Base-by-base conservation (phyloP, 371 early-diverging fungal genomes). In the Circinella minor region DNA sequence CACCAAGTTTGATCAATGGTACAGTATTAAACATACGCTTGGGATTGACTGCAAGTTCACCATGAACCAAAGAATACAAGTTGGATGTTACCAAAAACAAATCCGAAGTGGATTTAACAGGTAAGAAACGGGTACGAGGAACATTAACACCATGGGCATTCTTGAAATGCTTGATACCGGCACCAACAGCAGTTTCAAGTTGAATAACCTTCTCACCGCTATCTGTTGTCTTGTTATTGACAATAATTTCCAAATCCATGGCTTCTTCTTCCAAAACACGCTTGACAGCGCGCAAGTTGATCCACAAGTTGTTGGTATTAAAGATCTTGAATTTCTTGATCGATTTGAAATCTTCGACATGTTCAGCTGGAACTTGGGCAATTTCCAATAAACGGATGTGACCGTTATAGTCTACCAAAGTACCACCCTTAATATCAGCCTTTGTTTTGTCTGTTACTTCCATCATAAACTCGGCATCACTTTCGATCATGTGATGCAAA, bases 231-330 rank as follows among this genome's bases (percentile, higher is more conserved):
- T 99, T 99, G 84, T 93, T 79, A 88, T 99, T 99, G 66, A 96
- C 96, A 82, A 99, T 99, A 74, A 99, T 94, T 72, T 99, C 99
- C 72, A 99, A 82, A 69, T 92, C 90, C 73, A 99, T 83, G 67
- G 87, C 89, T 61, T 89, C 85, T 67, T 93, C 86, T 65, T 94
- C 92, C 64, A 99, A 86, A 10, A 97, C 84, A 60, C 98, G 93
- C 88, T 98, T 99, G 78, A 99, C 90, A 17, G 98, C 97, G 86
- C 92, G 94, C 70, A 99, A 82, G 75, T 91, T 93, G 73, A 99
- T 93, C 99, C 99, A 99, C 77, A 99, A 77, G 86, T 99, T 99
- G 90, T 99, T 99, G 70, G 99, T 99, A 90, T 99, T 99, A 90
- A 99, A 99, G 76, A 99, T 99, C 90, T 98, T 97, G 88, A 99